Conservation (phyloP, 2,329 filamentous ascomycete genomes). For the Nemania serpens region DNA sequence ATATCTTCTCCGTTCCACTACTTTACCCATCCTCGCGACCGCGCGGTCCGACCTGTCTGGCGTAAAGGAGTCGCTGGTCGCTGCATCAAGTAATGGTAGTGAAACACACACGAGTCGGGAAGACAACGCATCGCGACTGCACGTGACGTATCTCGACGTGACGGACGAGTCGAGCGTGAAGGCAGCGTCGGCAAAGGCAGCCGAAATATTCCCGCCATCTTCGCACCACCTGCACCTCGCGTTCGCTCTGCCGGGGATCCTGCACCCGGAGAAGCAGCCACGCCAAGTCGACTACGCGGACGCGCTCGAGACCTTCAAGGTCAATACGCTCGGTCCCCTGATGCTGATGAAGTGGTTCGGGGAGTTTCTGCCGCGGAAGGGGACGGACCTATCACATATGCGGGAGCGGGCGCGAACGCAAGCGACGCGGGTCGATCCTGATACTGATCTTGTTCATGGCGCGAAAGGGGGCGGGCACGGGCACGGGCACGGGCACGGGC, state of each 20-base stretch:
- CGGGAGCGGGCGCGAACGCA: not conserved
- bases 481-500: too few relatives aligned
- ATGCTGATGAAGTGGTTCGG: slow-evolving; percentile 78
- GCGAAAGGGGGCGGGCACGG: too few relatives aligned
- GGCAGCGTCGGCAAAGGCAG: slow-evolving; percentile 58
- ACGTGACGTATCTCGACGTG: slow-evolving; percentile 51
- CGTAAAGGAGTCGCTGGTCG: slow-evolving; percentile 43
- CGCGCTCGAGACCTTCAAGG: slow-evolving; percentile 70
- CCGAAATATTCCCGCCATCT: slow-evolving; percentile 55
- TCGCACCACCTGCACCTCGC: slow-evolving; percentile 68
- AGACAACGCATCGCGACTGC: slow-evolving; percentile 43
- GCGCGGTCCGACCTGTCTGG: slow-evolving; percentile 46
- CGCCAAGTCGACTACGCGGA: slow-evolving; percentile 63
- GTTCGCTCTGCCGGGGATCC: slow-evolving; percentile 71
- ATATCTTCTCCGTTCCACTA: slow-evolving; percentile 53
- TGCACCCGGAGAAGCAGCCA: slow-evolving; percentile 74
- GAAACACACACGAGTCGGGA: slow-evolving; percentile 29
- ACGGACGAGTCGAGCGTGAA: slow-evolving; percentile 66
- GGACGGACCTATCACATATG: slow-evolving; percentile 42
- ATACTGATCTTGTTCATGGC: too few relatives aligned
- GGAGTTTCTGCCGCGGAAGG: slow-evolving; percentile 67
- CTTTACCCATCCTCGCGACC: slow-evolving; percentile 53
- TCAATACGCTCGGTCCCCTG: slow-evolving; percentile 76
- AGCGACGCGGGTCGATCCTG: too few relatives aligned
- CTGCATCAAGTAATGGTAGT: slow-evolving; percentile 25